Evolutionary conservation across 768 basidiomycete genomes (phyloP).

Genomic region (Crucibulum laeve): DNA sequence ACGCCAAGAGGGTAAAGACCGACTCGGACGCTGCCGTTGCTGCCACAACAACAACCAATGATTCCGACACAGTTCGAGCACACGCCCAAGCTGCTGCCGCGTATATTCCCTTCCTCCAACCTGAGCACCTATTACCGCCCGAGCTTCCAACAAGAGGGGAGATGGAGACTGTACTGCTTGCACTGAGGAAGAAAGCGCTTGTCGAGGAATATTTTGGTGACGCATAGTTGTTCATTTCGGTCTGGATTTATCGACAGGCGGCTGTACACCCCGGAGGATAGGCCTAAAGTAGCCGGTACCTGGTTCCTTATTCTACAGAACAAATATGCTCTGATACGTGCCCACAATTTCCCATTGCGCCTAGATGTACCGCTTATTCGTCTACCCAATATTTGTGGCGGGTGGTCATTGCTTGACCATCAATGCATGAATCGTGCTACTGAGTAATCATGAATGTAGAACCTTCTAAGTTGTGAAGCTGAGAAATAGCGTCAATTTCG

Average conservation of each 20-base stretch:
- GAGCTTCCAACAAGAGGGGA: slow-evolving; percentile 72
- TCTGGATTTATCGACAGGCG: background rate
- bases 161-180: slow-evolving; percentile 74
- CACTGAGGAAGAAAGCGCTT: slow-evolving; percentile 74
- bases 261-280: background rate
- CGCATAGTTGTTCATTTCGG: slow-evolving; percentile 8
- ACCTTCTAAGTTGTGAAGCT: no score
- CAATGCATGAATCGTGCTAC: no score
- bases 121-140: slow-evolving; percentile 71
- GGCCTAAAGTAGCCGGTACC: background rate
- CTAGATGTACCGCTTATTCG: no score
- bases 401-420: no score
- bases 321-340: no score
- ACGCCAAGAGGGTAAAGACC: slow-evolving; percentile 25
- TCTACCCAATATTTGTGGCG: no score
- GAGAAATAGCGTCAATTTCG: no score
- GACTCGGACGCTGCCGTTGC: slow-evolving; percentile 18
- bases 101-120: slow-evolving; percentile 70
- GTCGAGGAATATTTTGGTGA: slow-evolving; percentile 70
- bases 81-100: slow-evolving; percentile 61
- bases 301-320: no score
- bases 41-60: slow-evolving; percentile 15
- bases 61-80: slow-evolving; percentile 21
- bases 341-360: no score
- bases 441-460: no score